A percentile compares a stretch with the other conserved stretches of the same genome.
Evolutionary conservation across 306 rosid genomes (phyloP).

Genomic region (Parietaria judaica): DNA sequence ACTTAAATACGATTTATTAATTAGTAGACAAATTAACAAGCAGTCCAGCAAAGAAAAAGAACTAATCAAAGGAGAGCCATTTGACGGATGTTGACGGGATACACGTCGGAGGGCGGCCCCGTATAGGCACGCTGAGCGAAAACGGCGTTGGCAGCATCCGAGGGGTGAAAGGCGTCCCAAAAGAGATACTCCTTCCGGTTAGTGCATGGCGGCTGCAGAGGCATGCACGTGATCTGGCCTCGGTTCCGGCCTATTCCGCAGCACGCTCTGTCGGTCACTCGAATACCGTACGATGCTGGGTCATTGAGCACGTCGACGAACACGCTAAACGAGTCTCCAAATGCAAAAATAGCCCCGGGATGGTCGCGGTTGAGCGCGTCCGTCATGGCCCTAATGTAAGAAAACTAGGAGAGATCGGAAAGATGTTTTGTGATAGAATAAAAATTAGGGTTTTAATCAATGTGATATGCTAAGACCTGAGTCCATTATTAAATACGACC

Average conservation of each 20-base stretch:
- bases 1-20: background rate
- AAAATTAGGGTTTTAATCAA: too few relatives aligned
- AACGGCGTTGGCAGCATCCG: constrained; percentile 48
- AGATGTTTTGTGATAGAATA: too few relatives aligned
- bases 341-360: constrained; percentile 38
- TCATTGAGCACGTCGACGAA: constrained; percentile 64
- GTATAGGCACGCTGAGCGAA: constrained; percentile 51
- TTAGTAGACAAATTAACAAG: background rate
- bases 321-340: constrained; percentile 40
- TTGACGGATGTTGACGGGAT: constrained; percentile 72
- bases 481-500: constrained; percentile 50
- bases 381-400: constrained; percentile 10
- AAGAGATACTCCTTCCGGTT: constrained; percentile 37
- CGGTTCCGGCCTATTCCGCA: constrained; percentile 56
- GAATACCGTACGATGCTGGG: constrained; percentile 49
- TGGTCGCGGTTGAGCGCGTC: constrained; percentile 39
- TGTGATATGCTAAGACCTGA: constrained; percentile 21
- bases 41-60: too few relatives aligned
- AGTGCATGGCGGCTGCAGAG: constrained; percentile 41
- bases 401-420: too few relatives aligned
- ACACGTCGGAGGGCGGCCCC: constrained; percentile 45
- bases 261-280: constrained; percentile 55
- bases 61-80: constrained; percentile 28
- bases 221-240: constrained; percentile 64
- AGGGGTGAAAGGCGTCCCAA: constrained; percentile 95